A percentile compares a stretch with the other conserved stretches of the same genome.
Evolutionary conservation across 202 grass and related monocot species (phyloP).

Genomic region (Digitaria exilis): DNA sequence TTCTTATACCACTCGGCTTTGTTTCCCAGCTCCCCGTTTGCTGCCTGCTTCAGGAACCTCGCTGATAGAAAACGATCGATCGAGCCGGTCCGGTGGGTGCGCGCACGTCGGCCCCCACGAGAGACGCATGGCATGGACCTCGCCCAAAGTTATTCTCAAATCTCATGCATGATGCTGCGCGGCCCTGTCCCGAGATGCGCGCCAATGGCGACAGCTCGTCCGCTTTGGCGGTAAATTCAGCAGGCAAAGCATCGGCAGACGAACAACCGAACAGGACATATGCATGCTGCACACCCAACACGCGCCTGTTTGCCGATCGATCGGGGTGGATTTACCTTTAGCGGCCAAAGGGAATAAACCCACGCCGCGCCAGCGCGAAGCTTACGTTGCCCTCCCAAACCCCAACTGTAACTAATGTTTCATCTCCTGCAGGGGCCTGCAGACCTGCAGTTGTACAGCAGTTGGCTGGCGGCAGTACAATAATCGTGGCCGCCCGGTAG

Average conservation of each 20-base stretch:
- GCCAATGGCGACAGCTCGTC: conserved; percentile 31
- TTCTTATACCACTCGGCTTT: neutral
- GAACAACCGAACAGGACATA: conserved; percentile 9
- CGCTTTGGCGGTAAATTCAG: conserved; percentile 51
- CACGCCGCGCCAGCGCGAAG: conserved; percentile 34
- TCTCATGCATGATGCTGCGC: neutral
- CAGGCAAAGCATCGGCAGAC: neutral
- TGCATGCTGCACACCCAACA: neutral
- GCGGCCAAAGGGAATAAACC: conserved; percentile 42
- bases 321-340: neutral
- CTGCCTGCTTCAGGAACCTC: neutral
- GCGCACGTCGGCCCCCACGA: conserved; percentile 37
- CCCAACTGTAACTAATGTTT: conserved; percentile 36
- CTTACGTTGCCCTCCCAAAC: neutral
- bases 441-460: neutral
- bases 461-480: neutral
- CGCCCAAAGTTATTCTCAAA: conserved; percentile 33
- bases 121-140: conserved; percentile 14
- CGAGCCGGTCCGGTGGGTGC: conserved; percentile 3
- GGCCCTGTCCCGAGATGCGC: conserved; percentile 33
- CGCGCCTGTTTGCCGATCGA: neutral
- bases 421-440: neutral
- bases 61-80: neutral
- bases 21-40: neutral
- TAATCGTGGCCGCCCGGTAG: conserved; percentile 23